A percentile compares a stretch with the other conserved stretches of the same genome.
phyloP scores from a whole-genome alignment of 1,139 yeast genomes.

The Pichia sp. region DNA sequence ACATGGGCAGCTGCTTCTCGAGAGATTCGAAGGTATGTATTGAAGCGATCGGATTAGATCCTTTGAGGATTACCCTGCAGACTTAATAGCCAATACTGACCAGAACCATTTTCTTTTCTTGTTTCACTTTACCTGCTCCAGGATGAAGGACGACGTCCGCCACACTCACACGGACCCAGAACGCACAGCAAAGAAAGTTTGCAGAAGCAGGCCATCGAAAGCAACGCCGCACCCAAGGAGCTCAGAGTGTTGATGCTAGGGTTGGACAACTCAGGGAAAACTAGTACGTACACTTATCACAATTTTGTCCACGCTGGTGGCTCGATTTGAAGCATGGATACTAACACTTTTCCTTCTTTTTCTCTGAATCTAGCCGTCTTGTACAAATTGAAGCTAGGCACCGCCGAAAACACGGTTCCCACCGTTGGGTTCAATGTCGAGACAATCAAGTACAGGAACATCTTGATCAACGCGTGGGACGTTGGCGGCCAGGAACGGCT shows the following conservation, averaged over 20 bases:
- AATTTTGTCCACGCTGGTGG: neutral
- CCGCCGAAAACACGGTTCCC: constrained; percentile 79
- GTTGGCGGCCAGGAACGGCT: constrained; percentile 94
- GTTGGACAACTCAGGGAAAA: constrained; percentile 88
- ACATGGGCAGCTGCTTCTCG: constrained; percentile 1
- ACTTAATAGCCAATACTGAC: neutral
- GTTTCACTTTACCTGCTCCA: neutral
- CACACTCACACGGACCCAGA: neutral
- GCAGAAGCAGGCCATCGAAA: neutral
- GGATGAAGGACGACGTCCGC: neutral
- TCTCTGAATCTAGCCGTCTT: constrained; percentile 43
- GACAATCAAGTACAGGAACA: constrained; percentile 81
- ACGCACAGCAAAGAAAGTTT: neutral
- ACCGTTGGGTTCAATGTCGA: constrained; percentile 95
- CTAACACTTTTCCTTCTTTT: constrained; percentile 2
- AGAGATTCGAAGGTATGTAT: neutral
- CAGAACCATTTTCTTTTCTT: neutral
- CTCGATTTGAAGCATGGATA: constrained; percentile 1
- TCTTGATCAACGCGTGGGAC: constrained; percentile 93
- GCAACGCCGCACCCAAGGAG: constrained; percentile 31
- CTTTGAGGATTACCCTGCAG: too few relatives aligned
- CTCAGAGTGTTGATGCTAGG: constrained; percentile 85
- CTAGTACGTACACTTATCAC: constrained; percentile 44
- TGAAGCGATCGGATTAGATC: too few relatives aligned
- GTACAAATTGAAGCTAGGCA: constrained; percentile 69